Evolutionary conservation across 495 filamentous ascomycete genomes (phyloP).

Genomic region (Lasiosphaeris hirsuta): DNA sequence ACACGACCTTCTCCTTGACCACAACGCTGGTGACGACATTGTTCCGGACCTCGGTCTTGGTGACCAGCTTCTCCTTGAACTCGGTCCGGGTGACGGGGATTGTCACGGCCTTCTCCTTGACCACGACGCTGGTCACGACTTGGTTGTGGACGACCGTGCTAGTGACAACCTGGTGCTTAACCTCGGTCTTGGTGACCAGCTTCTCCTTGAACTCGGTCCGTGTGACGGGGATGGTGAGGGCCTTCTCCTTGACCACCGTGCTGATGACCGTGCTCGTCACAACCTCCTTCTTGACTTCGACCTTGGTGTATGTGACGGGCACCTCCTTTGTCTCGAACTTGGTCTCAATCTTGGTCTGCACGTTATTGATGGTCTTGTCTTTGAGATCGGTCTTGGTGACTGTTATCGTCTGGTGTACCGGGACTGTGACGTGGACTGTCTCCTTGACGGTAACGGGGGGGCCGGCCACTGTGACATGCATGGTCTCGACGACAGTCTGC

Average conservation of each 20-base stretch:
- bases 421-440: slow-evolving; percentile 8
- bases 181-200: slow-evolving; percentile 2
- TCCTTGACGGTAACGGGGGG: not conserved
- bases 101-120: slow-evolving; percentile 1
- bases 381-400: slow-evolving; percentile 3
- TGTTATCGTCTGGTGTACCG: not conserved
- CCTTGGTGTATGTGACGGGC: not conserved
- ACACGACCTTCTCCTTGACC: not conserved
- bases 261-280: not conserved
- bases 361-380: not conserved
- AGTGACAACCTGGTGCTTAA: slow-evolving; percentile 2
- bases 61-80: not conserved
- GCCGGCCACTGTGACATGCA: not conserved
- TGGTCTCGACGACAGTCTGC: not conserved
- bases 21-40: not conserved
- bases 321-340: not conserved
- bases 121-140: not conserved
- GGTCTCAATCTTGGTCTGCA: not conserved
- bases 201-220: not conserved
- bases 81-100: not conserved
- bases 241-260: slow-evolving; percentile 2
- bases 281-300: not conserved
- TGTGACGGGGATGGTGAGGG: not conserved
- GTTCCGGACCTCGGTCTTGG: slow-evolving; percentile 2
- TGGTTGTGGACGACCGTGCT: not conserved